These are phyloP conservation scores for Talaromyces sp. DNA, from an alignment of 2,329 filamentous ascomycete genomes.

Conservation along the genomic window DNA sequence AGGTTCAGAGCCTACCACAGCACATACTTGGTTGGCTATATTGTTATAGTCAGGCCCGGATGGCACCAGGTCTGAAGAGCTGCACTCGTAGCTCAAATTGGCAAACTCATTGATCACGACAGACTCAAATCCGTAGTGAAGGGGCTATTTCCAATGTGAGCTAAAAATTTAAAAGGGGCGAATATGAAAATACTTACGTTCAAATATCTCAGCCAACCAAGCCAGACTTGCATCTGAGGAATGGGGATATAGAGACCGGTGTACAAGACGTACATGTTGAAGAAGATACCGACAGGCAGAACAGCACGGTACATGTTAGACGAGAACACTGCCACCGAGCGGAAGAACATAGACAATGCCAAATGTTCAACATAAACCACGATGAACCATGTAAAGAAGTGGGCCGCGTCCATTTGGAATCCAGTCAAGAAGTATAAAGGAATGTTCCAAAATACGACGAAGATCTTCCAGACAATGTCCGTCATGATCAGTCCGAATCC, in stretches of 20 bases:
- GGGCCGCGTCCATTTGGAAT: constrained; percentile 37
- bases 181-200: constrained; percentile 51
- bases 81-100: constrained; percentile 67
- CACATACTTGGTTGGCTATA: constrained; percentile 69
- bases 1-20: neutral
- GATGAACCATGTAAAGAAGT: constrained; percentile 11
- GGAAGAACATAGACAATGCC: neutral
- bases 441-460: neutral
- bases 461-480: neutral
- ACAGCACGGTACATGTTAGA: neutral
- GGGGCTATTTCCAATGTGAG: neutral
- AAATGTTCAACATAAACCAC: neutral
- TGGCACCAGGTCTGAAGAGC: constrained; percentile 67
- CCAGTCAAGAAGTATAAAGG: neutral
- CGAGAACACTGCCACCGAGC: neutral
- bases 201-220: constrained; percentile 76
- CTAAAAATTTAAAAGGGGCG: constrained; percentile 56
- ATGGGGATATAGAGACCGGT: constrained; percentile 78
- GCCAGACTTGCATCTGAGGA: constrained; percentile 70
- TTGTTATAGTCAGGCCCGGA: constrained; percentile 68
- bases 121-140: constrained; percentile 62
- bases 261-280: constrained; percentile 76
- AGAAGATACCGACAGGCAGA: constrained; percentile 48
- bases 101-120: constrained; percentile 85
- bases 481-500: neutral